Evolutionary conservation across 2,329 filamentous ascomycete species (phyloP).

Genomic region (Xylaria arbuscula): DNA sequence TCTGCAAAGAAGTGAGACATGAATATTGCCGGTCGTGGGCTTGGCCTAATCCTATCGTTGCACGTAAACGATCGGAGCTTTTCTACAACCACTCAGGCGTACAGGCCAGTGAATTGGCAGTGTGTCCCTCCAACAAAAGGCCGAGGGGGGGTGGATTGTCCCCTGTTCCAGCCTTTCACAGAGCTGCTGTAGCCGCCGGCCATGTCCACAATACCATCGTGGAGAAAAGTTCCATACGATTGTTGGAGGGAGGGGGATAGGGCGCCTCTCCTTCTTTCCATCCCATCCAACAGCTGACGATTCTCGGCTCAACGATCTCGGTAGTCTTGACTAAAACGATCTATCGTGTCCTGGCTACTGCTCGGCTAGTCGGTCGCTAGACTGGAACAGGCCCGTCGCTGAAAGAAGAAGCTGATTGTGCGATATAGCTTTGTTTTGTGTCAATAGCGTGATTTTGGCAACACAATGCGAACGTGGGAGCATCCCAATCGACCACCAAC

Average conservation of each 20-base stretch:
- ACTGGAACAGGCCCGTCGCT: conserved; percentile 30
- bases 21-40: conserved; percentile 46
- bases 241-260: conserved; percentile 40
- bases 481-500: conserved; percentile 4
- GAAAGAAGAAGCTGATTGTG: conserved; percentile 35
- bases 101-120: conserved; percentile 40
- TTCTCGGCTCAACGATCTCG: conserved; percentile 41
- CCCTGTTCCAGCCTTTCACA: conserved; percentile 56
- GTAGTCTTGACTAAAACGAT: conserved; percentile 36
- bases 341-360: conserved; percentile 32
- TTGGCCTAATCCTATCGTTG: conserved; percentile 47
- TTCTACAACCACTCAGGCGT: conserved; percentile 44
- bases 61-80: conserved; percentile 49
- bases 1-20: conserved; percentile 40
- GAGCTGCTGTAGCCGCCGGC: conserved; percentile 56
- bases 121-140: conserved; percentile 47
- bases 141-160: conserved; percentile 47
- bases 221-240: conserved; percentile 45
- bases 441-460: conserved; percentile 34
- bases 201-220: conserved; percentile 44
- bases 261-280: conserved; percentile 30
- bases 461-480: conserved; percentile 37
- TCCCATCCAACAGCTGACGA: conserved; percentile 40
- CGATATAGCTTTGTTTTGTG: conserved; percentile 18
- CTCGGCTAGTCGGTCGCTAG: conserved; percentile 39